Conservation (phyloP, 1,284 basidiomycete species). For the Tetrapyrgos nigripes region DNA sequence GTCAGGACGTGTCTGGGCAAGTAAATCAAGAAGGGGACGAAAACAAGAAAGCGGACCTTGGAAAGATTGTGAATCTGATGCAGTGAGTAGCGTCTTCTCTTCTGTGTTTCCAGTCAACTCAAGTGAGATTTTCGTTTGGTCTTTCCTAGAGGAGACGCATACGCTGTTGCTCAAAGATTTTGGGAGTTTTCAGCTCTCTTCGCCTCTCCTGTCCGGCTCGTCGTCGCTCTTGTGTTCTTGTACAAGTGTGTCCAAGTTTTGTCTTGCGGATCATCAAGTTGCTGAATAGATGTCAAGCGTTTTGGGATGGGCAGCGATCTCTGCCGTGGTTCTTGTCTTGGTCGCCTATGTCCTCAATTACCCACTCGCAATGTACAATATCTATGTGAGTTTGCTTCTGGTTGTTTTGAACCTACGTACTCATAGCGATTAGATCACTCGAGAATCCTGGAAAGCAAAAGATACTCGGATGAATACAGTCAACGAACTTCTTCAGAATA, state of each 20-base stretch:
- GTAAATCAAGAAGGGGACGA: constrained; percentile 48
- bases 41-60: constrained; percentile 61
- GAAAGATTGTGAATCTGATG: constrained; percentile 76
- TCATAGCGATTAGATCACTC: constrained; percentile 52
- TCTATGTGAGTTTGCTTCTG: constrained; percentile 53
- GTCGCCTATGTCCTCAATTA: constrained; percentile 72
- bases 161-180: constrained; percentile 73
- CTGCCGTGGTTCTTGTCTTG: constrained; percentile 76
- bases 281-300: constrained; percentile 51
- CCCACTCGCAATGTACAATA: constrained; percentile 67
- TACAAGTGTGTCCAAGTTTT: constrained; percentile 62
- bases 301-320: constrained; percentile 83
- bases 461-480: constrained; percentile 81
- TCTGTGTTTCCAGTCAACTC: neutral
- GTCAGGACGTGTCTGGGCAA: constrained; percentile 67
- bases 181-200: constrained; percentile 77
- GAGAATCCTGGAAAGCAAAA: constrained; percentile 69
- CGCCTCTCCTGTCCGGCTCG: constrained; percentile 74
- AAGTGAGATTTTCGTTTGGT: neutral
- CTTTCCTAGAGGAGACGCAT: constrained; percentile 63
- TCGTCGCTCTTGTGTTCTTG: constrained; percentile 76
- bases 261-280: constrained; percentile 1
- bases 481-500: constrained; percentile 81
- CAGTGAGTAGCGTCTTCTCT: constrained; percentile 51
- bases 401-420: neutral